Base-by-base conservation (phyloP, 257 asterid species). In the Solanum corneliomulleri region DNA sequence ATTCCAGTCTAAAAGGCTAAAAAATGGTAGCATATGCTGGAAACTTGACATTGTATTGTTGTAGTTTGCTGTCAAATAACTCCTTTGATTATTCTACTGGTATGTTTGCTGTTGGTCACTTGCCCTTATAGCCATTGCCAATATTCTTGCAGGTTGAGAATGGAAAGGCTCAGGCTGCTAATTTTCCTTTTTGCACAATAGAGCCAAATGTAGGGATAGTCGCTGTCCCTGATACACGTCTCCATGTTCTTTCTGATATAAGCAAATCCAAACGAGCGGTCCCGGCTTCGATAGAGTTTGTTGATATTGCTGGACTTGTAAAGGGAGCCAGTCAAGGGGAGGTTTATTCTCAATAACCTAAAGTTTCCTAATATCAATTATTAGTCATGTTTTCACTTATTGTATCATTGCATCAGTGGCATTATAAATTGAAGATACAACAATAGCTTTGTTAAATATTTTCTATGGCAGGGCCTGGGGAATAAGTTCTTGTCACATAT, bases 281-380 rank as follows among this genome's bases (percentile, higher is more conserved):
- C 90, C 92, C 99, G 10, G 98, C 99, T 25, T 95, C 99, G 35
- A 94, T 97, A 35, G 99, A 97, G 92, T 94, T 97, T 89, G 99
- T 97, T 88, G 99, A 97, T 88, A 97, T 95, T 90, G 99, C 99
- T 83, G 99, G 99, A 45, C 98, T 97, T 78, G 98, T 97, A 71
- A 97, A 95, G 93, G 99, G 99, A 85, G 99, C 99, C 87, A 97
- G 98, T 89, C 99, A 94, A 92, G 99, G 98, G 88, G 99, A 97
- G 99, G 99, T 97, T 88, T 89, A 84, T 13, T 72, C 85, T 71
- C 85, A 49, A 81, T 81, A 56, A 81, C 69, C 69, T 29, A 6
- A 27, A 80, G 15, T 80, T 29, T 27, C 85, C 25, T 47, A 80
- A 58, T 20, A 81, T 49, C 68, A 49, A 18, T 29, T 80, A 81